Percentiles rank a stretch among this genome's conserved stretches.
These are phyloP conservation scores for Penicillium hesseltinei DNA, from an alignment of 2,329 filamentous ascomycete species.

Conservation along the genomic window DNA sequence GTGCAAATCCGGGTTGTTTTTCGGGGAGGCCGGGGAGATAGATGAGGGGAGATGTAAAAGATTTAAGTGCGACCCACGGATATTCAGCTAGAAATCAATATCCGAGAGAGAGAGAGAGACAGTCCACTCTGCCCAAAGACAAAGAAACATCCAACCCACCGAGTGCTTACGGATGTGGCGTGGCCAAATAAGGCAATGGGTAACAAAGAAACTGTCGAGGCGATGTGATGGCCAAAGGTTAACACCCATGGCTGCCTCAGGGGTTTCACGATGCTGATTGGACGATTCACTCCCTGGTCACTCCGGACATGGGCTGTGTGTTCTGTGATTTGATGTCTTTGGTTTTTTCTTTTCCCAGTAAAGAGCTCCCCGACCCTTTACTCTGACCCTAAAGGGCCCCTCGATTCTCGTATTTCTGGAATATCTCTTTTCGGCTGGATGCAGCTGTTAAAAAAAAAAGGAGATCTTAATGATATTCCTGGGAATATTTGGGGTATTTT, in stretches of 20 bases:
- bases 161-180: slow-evolving; percentile 14
- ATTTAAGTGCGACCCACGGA: slow-evolving; percentile 15
- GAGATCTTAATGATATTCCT: background rate
- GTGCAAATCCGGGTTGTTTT: background rate
- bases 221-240: slow-evolving; percentile 4
- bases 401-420: background rate
- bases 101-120: background rate
- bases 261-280: slow-evolving; percentile 10
- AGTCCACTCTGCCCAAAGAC: slow-evolving; percentile 2
- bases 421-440: background rate
- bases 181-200: slow-evolving; percentile 11
- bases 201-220: slow-evolving; percentile 19
- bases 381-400: no score
- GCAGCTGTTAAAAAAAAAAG: background rate
- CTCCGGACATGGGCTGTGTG: background rate
- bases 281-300: slow-evolving; percentile 4
- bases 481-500: background rate
- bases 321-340: background rate
- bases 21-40: slow-evolving; percentile 20
- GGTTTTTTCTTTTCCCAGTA: background rate
- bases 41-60: background rate
- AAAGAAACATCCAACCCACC: slow-evolving; percentile 16
- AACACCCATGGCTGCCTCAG: slow-evolving; percentile 12
- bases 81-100: slow-evolving; percentile 8
- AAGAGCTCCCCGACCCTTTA: background rate